Evolutionary conservation across 164 flowering plant species (phyloP).

Genomic region (Brasenia schreberi): DNA sequence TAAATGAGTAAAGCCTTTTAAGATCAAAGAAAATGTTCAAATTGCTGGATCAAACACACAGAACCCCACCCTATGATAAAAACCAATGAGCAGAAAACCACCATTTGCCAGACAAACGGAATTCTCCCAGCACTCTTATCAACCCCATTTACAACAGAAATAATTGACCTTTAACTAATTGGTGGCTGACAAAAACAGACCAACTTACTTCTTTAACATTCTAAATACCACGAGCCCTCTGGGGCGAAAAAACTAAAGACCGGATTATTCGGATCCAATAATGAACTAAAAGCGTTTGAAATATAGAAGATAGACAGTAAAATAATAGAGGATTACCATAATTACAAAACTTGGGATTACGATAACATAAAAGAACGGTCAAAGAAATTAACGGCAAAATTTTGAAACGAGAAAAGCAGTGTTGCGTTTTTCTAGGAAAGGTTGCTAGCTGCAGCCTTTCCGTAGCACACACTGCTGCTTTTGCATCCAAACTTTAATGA

Average conservation of each 20-base stretch:
- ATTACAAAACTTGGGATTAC: too few species aligned
- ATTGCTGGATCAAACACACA: neutral
- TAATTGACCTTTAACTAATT: too few species aligned
- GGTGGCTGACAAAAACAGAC: too few species aligned
- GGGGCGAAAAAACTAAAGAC: too few species aligned
- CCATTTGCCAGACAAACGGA: neutral
- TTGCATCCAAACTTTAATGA: neutral
- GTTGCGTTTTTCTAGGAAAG: neutral
- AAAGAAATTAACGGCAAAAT: neutral
- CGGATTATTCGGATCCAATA: too few species aligned
- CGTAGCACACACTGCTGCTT: neutral
- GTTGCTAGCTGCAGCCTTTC: neutral
- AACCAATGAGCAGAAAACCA: neutral
- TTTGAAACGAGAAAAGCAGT: neutral
- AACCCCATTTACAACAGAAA: neutral
- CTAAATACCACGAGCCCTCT: too few species aligned
- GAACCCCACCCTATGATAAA: neutral
- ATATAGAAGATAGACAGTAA: too few species aligned
- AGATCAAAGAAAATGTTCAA: neutral
- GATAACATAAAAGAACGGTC: neutral
- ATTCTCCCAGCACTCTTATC: neutral
- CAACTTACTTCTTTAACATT: too few species aligned
- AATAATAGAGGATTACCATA: too few species aligned
- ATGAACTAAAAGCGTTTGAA: too few species aligned
- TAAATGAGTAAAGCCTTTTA: neutral